Base-by-base conservation (phyloP, 208 protist genomes). In the Plasmodiophora brassicae region DNA sequence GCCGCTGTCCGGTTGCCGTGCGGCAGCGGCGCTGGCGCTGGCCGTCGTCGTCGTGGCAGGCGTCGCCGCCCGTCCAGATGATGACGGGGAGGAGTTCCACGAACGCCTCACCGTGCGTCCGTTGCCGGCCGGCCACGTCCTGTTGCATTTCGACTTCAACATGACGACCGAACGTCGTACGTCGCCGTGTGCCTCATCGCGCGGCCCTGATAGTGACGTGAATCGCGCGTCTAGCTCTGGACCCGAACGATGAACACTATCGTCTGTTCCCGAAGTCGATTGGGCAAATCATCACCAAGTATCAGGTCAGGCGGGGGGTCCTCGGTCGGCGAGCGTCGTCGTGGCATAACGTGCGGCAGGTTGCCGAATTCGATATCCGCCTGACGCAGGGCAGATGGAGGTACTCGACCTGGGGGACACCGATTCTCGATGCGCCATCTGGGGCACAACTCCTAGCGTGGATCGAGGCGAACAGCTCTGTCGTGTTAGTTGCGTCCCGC, bases 121-220 rank as follows among this genome's bases (percentile, higher is more conserved):
- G 32, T 46, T 86, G 25, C 83, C 83, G n/a, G 83, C n/a, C 41
- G 38, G 41, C 39, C n/a, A 46, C 22, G 44, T 86, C 83, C 83
- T 86, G 1, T 45, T 53, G 5, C 83, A 86, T n/a, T 86, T 86
- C 39, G 83, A 86, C 10, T 86, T 86, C 83, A 86, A 86, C 20
- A 53, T 86, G 45, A 86, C 65, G 10, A 78, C 41, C n/a, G n/a
- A 78, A 44, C 65, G 65, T 44, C 65, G 65, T 78, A 5, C 10
- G 50, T 57, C 50, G 25, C 50, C 50, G 25, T 57, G 20, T 57
- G 50, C 14, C 50, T 57, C 50, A 57, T 57, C 20, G 25, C 14
- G 50, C 14, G 20, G 25, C 50, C 14, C 25, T 57, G 20, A 28
- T 57, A 28, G 14, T 25, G 50, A 57, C 50, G 20, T 32, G 10